phyloP scores from a whole-genome alignment of 129 eudicot species.

The Escallonia rubra region DNA sequence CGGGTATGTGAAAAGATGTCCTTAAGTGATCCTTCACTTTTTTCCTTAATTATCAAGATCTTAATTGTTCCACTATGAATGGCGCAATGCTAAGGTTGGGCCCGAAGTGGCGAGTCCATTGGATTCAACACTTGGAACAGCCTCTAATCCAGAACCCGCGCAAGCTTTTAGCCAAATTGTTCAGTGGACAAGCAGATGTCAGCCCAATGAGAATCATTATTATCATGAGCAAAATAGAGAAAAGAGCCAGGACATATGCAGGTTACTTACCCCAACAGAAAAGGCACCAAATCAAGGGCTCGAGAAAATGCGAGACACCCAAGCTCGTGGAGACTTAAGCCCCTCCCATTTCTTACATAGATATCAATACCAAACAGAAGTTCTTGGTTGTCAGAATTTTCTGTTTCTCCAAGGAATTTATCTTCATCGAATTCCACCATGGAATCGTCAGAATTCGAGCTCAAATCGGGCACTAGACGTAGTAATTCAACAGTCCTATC shows the following conservation, averaged over 20 bases:
- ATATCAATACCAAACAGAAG: conserved; percentile 34
- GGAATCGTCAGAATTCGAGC: conserved; percentile 28
- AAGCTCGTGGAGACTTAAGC: conserved; percentile 81
- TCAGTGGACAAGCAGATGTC: background rate
- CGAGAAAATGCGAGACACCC: conserved; percentile 85
- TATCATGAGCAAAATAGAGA: too few relatives aligned
- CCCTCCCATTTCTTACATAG: conserved; percentile 44
- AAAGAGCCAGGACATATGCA: background rate
- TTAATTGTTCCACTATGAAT: too few relatives aligned
- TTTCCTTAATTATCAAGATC: too few relatives aligned
- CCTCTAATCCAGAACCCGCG: too few relatives aligned
- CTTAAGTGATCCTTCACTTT: too few relatives aligned
- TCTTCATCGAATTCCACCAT: conserved; percentile 50
- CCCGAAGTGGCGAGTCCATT: too few relatives aligned
- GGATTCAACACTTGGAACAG: too few relatives aligned
- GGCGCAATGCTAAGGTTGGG: too few relatives aligned
- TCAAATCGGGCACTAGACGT: conserved; percentile 56
- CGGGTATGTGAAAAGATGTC: too few relatives aligned
- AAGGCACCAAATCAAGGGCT: conserved; percentile 68
- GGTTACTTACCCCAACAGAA: conserved; percentile 51
- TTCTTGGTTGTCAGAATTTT: conserved; percentile 28
- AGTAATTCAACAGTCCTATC: conserved; percentile 49
- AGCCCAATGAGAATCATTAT: background rate
- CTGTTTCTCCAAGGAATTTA: conserved; percentile 37
- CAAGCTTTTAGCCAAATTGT: too few relatives aligned